Evolutionary conservation across 805 yeast species (phyloP).

Genomic region (Metschnikowia kofuensis): DNA sequence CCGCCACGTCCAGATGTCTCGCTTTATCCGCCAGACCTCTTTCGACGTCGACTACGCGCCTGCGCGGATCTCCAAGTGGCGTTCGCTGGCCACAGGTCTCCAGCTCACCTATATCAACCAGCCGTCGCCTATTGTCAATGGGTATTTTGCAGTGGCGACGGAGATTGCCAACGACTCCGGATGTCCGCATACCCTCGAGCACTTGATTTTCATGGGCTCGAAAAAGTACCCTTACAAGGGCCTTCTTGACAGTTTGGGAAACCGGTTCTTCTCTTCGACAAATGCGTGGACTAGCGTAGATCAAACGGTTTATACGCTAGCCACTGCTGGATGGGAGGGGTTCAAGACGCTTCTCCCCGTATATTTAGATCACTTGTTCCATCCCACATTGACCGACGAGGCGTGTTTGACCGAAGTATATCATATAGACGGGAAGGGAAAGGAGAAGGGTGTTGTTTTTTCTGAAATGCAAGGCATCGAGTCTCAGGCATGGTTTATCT

Average conservation of each 20-base stretch:
- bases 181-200: slow-evolving; percentile 94
- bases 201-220: slow-evolving; percentile 92
- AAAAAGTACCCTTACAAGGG: slow-evolving; percentile 89
- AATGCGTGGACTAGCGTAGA: slow-evolving; percentile 98
- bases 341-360: slow-evolving; percentile 80
- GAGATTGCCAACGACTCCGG: slow-evolving; percentile 87
- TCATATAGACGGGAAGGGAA: slow-evolving; percentile 86
- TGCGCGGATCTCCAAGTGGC: slow-evolving; percentile 68
- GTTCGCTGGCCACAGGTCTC: slow-evolving; percentile 75
- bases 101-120: slow-evolving; percentile 74
- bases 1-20: slow-evolving; percentile 8
- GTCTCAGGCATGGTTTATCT: slow-evolving; percentile 66
- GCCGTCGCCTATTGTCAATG: slow-evolving; percentile 84
- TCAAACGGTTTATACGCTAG: slow-evolving; percentile 88
- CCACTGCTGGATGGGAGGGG: slow-evolving; percentile 96
- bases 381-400: slow-evolving; percentile 84
- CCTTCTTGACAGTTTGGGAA: slow-evolving; percentile 80
- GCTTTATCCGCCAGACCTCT: slow-evolving; percentile 31
- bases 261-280: slow-evolving; percentile 77
- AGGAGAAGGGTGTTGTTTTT: slow-evolving; percentile 94
- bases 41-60: slow-evolving; percentile 79
- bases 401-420: slow-evolving; percentile 94
- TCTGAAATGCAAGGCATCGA: slow-evolving; percentile 96
- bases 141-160: slow-evolving; percentile 95
- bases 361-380: slow-evolving; percentile 80